These are phyloP conservation scores for Carpinus viminea DNA, from an alignment of 306 rosid genomes.

Conservation along the genomic window DNA sequence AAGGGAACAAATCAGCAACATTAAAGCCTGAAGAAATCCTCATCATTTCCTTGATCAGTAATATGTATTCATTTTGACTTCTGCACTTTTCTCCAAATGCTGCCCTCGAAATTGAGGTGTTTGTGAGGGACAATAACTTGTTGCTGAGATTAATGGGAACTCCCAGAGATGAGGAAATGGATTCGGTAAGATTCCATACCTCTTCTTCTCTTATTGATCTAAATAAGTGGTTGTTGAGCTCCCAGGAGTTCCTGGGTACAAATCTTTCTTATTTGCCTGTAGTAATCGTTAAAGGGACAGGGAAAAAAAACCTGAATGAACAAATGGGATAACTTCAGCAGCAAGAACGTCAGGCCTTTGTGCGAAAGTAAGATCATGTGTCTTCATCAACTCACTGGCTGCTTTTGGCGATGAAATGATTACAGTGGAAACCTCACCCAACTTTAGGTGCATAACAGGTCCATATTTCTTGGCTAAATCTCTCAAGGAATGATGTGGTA, in stretches of 20 bases:
- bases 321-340: neutral
- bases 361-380: conserved; percentile 30
- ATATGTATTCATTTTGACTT: conserved; percentile 20
- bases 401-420: conserved; percentile 31
- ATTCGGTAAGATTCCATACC: neutral
- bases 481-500: conserved; percentile 15
- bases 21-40: neutral
- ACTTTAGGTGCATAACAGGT: conserved; percentile 30
- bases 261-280: conserved; percentile 21
- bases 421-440: conserved; percentile 23
- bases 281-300: conserved; percentile 23
- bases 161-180: neutral
- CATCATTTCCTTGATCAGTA: neutral
- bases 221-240: conserved; percentile 20
- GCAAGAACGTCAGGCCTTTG: conserved; percentile 23
- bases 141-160: conserved; percentile 12
- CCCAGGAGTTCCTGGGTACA: conserved; percentile 7
- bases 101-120: conserved; percentile 4
- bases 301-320: neutral
- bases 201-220: conserved; percentile 18
- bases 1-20: conserved; percentile 30
- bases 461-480: conserved; percentile 34
- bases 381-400: conserved; percentile 34
- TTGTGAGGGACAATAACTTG: neutral
- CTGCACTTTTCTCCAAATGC: conserved; percentile 25